Base-by-base conservation (phyloP, 495 filamentous ascomycete genomes). In the Penicillium soppii region DNA sequence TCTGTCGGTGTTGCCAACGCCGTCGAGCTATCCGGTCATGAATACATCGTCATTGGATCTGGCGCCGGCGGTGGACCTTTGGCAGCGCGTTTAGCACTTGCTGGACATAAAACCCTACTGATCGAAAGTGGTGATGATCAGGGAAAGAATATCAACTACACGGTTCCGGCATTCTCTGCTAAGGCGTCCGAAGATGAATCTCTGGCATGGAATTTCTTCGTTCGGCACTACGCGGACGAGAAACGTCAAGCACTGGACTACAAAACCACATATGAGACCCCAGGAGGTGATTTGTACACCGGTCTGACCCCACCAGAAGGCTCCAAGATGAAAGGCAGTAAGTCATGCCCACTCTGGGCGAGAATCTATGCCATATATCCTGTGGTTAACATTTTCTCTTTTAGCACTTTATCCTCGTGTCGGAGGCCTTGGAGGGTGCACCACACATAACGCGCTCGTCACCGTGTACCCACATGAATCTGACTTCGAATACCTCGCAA, bases 11-110 rank as follows among this genome's bases (percentile, higher is more conserved):
- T 27, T 27, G 25, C 25, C n/a, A n/a, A n/a, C n/a, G n/a, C n/a
- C n/a, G n/a, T n/a, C n/a, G n/a, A n/a, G n/a, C n/a, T n/a, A n/a
- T n/a, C 47, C 13, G 57, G 62, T n/a, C 84, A 85, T 59, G 84
- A 87, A 48, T 86, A 86, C 65, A 78, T 87, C 43, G 70, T 87
- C 22, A 78, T 87, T 6, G 84, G 84, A 22, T 79, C 74, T 29
- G 84, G 83, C 7, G 74, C 83, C 6, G 84, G 84, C 23, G 83
- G 83, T 29, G 83, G 79, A 1, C 82, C 82, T 6, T 63, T 87
- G 4, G 82, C 83, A 3, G 74, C 76, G 9, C 70, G 81, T n/a
- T 74, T 87, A 9, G 83, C 81, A 4, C 65, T 78, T 38, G 80
- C 79, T 19, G 82, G 81, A 10, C 75, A 73, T 54, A 79, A 69